Percentiles rank a stretch among this genome's conserved stretches.
phyloP scores from a whole-genome alignment of 2,329 filamentous ascomycete species.

The Neonectria punicea region DNA sequence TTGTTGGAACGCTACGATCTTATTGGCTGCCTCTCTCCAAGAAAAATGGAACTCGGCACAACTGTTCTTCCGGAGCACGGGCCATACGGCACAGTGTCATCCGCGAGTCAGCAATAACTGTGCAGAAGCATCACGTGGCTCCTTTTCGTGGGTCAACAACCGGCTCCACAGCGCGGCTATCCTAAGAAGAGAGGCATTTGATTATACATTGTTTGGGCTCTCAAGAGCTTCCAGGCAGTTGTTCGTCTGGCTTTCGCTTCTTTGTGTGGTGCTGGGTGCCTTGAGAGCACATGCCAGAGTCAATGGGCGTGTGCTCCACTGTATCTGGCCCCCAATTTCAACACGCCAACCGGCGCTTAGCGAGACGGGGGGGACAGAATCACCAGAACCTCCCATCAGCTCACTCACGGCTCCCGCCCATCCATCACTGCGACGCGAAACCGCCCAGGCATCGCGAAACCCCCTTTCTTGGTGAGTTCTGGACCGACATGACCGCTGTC shows the following conservation, averaged over 20 bases:
- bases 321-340: slow-evolving; percentile 44
- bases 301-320: slow-evolving; percentile 46
- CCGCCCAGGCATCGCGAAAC: slow-evolving; percentile 41
- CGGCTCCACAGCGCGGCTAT: slow-evolving; percentile 39
- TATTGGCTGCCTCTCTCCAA: slow-evolving; percentile 40
- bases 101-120: slow-evolving; percentile 38
- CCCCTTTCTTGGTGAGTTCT: slow-evolving; percentile 41
- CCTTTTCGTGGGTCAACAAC: slow-evolving; percentile 44
- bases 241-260: slow-evolving; percentile 16
- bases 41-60: slow-evolving; percentile 37
- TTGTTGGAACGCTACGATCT: slow-evolving; percentile 15
- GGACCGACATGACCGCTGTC: background rate
- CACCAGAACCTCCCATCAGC: slow-evolving; percentile 45
- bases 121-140: slow-evolving; percentile 49
- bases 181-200: slow-evolving; percentile 39
- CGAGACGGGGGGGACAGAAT: slow-evolving; percentile 41
- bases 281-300: slow-evolving; percentile 45
- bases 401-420: slow-evolving; percentile 38
- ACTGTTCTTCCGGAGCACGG: slow-evolving; percentile 40
- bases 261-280: slow-evolving; percentile 36
- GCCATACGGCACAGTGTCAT: slow-evolving; percentile 42
- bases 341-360: slow-evolving; percentile 49
- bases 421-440: slow-evolving; percentile 40
- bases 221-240: slow-evolving; percentile 14
- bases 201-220: slow-evolving; percentile 31